These are phyloP conservation scores for Gryganskiella cystojenkinii DNA, from an alignment of 192 early-diverging fungal species.

Conservation along the genomic window DNA sequence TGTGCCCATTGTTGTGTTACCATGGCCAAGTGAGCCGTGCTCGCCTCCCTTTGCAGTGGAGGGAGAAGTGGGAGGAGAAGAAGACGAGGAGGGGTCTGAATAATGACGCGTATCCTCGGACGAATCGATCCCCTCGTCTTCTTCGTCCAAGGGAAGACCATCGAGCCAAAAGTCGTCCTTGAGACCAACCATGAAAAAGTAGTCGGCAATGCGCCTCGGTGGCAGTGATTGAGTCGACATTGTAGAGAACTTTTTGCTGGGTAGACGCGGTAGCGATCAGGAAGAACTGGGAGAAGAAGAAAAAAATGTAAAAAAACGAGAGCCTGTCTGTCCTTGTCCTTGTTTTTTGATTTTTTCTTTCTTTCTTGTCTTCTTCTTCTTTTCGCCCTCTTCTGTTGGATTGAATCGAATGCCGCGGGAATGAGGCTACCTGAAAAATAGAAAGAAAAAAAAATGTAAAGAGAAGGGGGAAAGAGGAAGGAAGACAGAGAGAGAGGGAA, in stretches of 20 bases:
- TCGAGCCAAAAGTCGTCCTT: slow-evolving; percentile 22
- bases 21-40: too few relatives aligned
- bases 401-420: too few relatives aligned
- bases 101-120: neutral
- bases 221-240: neutral
- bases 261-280: neutral
- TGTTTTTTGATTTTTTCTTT: neutral
- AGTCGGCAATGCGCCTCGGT: slow-evolving; percentile 50
- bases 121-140: neutral
- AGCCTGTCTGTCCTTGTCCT: too few relatives aligned
- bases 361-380: too few relatives aligned
- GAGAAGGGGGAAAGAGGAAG: neutral
- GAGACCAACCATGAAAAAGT: slow-evolving; percentile 51
- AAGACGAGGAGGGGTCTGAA: neutral
- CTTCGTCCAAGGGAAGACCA: neutral
- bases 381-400: too few relatives aligned
- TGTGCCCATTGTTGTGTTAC: too few relatives aligned
- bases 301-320: neutral
- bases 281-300: neutral
- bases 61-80: too few relatives aligned
- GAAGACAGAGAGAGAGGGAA: neutral
- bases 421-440: too few relatives aligned
- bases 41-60: too few relatives aligned
- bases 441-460: neutral
- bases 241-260: neutral